These are phyloP conservation scores for Paramecium tetraurelia DNA, from an alignment of 73 alveolate genomes.

Conservation along the genomic window DNA sequence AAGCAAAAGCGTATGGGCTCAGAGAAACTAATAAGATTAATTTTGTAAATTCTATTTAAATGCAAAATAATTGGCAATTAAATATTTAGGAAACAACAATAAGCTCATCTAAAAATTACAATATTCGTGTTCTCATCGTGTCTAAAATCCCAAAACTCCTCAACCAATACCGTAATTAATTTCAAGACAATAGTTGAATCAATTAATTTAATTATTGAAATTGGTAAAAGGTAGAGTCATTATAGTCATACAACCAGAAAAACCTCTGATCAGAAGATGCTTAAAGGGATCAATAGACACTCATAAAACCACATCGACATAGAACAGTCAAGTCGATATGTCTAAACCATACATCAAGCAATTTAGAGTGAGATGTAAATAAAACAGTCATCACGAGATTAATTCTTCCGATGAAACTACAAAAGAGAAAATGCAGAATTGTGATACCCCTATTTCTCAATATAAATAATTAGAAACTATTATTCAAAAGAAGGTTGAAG, in stretches of 20 bases:
- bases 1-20: not conserved
- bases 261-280: not conserved
- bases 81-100: not conserved
- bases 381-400: not conserved
- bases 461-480: not conserved
- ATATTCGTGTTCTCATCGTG: not conserved
- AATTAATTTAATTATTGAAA: not conserved
- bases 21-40: not conserved
- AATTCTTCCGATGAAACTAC: slow-evolving; percentile 15
- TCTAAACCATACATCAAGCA: not conserved
- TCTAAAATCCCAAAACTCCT: not conserved
- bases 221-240: not conserved
- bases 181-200: not conserved
- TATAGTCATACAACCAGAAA: not conserved
- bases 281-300: not conserved
- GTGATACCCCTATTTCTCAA: not conserved
- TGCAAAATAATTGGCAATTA: not conserved
- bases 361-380: not conserved
- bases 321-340: not conserved
- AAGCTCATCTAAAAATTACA: not conserved
- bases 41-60: not conserved
- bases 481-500: not conserved
- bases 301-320: not conserved
- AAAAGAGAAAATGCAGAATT: not conserved
- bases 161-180: not conserved